A percentile compares a stretch with the other conserved stretches of the same genome.
Evolutionary conservation across 2,329 filamentous ascomycete genomes (phyloP).

Genomic region (Talaromyces sp.): DNA sequence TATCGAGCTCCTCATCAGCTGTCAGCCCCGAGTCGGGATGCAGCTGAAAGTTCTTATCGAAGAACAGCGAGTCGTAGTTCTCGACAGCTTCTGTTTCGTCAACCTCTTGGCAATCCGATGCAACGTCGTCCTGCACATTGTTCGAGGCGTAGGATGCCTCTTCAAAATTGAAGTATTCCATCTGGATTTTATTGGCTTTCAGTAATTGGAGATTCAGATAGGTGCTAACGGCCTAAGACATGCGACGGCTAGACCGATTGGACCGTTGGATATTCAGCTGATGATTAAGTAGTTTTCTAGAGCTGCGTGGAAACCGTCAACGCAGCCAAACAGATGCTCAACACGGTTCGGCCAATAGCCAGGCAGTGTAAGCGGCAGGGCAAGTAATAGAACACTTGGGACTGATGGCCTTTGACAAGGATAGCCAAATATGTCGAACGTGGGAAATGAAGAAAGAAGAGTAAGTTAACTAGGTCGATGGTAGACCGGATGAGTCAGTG

Average conservation of each 20-base stretch:
- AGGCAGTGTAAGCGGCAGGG: not conserved
- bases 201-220: not conserved
- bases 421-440: not conserved
- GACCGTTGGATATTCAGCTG: conserved; percentile 6
- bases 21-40: conserved; percentile 28
- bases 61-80: conserved; percentile 40
- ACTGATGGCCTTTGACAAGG: not conserved
- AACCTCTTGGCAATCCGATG: conserved; percentile 36
- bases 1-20: conserved; percentile 17
- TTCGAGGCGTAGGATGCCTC: conserved; percentile 40
- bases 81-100: conserved; percentile 38
- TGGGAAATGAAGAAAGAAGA: not conserved
- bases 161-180: conserved; percentile 50
- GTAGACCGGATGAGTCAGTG: conserved; percentile 4
- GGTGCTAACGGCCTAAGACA: not conserved
- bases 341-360: not conserved
- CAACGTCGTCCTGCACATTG: conserved; percentile 32
- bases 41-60: conserved; percentile 41
- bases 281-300: not conserved
- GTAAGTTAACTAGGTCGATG: not conserved
- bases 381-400: not conserved
- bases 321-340: conserved; percentile 3
- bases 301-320: not conserved
- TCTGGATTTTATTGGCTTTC: conserved; percentile 19
- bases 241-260: conserved; percentile 6